These are phyloP conservation scores for Cyanidiococcus yangmingshanensis DNA, from an alignment of 23 red algal genomes.

Conservation along the genomic window DNA sequence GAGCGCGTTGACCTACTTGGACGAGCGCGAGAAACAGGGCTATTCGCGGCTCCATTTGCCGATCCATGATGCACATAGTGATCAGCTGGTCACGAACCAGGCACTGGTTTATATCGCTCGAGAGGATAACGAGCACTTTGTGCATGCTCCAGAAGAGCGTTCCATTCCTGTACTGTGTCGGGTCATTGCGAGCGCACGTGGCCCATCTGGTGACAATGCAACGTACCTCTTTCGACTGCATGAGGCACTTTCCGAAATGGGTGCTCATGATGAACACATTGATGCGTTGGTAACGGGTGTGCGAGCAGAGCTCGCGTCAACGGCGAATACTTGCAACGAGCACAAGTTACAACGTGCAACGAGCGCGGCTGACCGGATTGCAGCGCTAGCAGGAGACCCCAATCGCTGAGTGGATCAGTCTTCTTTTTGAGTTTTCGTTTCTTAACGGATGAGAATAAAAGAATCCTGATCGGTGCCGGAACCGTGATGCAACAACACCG, in stretches of 20 bases:
- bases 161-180: not conserved
- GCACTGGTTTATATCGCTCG: conserved; percentile 14
- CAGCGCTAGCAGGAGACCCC: no score
- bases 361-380: no score
- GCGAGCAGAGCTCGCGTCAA: not conserved
- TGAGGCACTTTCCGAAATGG: not conserved
- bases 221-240: not conserved
- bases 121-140: conserved; percentile 5
- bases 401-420: no score
- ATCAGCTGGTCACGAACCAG: not conserved
- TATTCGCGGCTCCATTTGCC: not conserved
- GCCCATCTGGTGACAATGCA: conserved; percentile 4
- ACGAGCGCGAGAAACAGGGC: conserved; percentile 1
- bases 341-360: no score
- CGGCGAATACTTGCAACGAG: not conserved
- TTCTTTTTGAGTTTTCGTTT: no score
- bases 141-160: not conserved
- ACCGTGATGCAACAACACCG: no score
- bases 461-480: no score
- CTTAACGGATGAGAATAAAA: no score
- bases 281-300: not conserved
- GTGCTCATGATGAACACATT: not conserved
- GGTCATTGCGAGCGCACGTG: not conserved
- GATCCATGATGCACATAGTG: not conserved
- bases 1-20: not conserved